Base-by-base conservation (phyloP, 1,284 basidiomycete species). In the Heterobasidion parviporum region DNA sequence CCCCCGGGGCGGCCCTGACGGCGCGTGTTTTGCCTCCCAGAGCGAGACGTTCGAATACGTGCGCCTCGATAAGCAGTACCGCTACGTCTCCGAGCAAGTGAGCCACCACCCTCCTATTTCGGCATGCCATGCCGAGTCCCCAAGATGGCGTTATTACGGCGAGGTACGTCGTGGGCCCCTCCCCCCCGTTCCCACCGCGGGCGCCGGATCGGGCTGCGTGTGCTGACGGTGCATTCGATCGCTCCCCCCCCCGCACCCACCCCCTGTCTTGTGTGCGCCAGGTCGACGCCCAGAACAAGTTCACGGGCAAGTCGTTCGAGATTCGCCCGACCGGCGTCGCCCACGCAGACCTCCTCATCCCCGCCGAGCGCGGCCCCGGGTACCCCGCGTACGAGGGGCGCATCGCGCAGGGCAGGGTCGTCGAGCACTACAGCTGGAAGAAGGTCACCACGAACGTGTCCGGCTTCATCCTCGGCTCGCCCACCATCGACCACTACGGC, bases 61-160 rank as follows among this genome's bases (percentile, higher is more conserved):
- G 46, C 77, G 88, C 50, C 72, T 92, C 20, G 92, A 96, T 64
- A 91, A 88, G 68, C 80, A 92, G 64, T 99, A 95, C 69, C 82
- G 94, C 44, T 99, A 98, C 69, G 72, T 96, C 48, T 94, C 90
- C 1, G 95, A 97, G 69, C 94, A 98, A 78, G 94, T 98, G 57
- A 92, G 88, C 67, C 95, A 98, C 70, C 95, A 98, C 69, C 94
- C 94, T 4, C 96, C 96, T 0, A 94, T 98, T 56, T 95, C 92
- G n/a, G 95, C 96, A 8, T 98, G 95, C 69, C 95, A 91, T 82
- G 90, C 90, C 2, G 92, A 98, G 70, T 87, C 89, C 0, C 91
- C 92, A 0, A 73, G 74, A 43, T 98, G 94, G 94, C 82, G 87
- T 59, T 98, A 98, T 71, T 96, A 83, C 65, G 95, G 95, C 65